A percentile compares a stretch with the other conserved stretches of the same genome.
Evolutionary conservation across 1,284 basidiomycete species (phyloP).

Genomic region (Cystobasidium pallidum): DNA sequence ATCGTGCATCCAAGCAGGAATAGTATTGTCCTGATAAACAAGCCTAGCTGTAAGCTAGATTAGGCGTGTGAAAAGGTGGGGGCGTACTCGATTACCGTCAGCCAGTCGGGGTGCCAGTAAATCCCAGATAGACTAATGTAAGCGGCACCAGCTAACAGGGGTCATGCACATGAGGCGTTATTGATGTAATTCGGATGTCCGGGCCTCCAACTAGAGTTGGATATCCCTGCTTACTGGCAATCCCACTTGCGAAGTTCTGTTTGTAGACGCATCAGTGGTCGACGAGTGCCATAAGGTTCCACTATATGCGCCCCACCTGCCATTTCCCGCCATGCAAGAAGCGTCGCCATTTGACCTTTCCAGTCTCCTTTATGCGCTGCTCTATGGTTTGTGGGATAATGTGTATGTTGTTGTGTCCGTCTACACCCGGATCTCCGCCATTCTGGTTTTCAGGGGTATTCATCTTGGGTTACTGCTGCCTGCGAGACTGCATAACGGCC

Average conservation of each 20-base stretch:
- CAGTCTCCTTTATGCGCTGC: neutral
- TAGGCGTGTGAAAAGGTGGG: neutral
- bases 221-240: neutral
- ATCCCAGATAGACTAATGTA: conserved; percentile 27
- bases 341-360: conserved; percentile 18
- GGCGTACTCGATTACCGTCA: conserved; percentile 17
- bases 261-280: neutral
- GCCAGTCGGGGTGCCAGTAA: conserved; percentile 28
- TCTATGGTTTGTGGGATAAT: neutral
- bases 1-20: conserved; percentile 34
- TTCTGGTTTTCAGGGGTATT: neutral
- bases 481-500: neutral
- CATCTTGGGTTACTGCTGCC: conserved; percentile 3
- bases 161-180: too few species aligned
- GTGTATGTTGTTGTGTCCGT: conserved; percentile 10
- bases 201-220: neutral
- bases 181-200: too few species aligned
- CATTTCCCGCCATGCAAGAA: conserved; percentile 38
- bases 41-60: neutral
- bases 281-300: neutral
- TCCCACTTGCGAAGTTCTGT: conserved; percentile 34
- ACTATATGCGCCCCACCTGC: conserved; percentile 4
- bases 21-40: conserved; percentile 18
- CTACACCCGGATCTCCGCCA: neutral
- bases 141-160: conserved; percentile 26